These are phyloP conservation scores for Eucalyptus caleyi DNA, from an alignment of 345 rosid genomes.

Conservation along the genomic window DNA sequence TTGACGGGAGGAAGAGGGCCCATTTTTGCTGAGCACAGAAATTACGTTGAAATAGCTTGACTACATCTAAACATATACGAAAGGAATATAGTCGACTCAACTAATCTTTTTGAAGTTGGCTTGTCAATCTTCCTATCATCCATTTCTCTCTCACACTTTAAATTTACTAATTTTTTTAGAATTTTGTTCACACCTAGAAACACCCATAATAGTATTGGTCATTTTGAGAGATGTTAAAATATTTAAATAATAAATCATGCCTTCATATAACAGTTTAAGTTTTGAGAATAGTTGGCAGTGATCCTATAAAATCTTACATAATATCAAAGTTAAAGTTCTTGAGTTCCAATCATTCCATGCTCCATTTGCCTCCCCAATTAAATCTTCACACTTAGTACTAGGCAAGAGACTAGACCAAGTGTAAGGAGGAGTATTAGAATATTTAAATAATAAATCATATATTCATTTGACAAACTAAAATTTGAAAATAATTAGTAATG, in stretches of 20 bases:
- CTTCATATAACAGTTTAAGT: too few species aligned
- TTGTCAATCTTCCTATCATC: neutral
- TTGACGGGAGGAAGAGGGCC: neutral
- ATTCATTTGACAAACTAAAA: too few species aligned
- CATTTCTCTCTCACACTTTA: neutral
- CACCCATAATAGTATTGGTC: neutral
- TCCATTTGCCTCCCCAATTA: too few species aligned
- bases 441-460: too few species aligned
- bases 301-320: fast-evolving
- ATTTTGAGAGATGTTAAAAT: neutral
- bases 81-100: neutral
- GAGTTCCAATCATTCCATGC: too few species aligned
- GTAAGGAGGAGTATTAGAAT: too few species aligned
- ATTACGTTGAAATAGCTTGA: neutral
- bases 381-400: too few species aligned
- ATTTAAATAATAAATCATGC: too few species aligned
- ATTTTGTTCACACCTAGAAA: fast-evolving
- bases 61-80: neutral
- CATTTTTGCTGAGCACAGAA: neutral
- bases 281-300: fast-evolving
- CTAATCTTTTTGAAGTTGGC: neutral
- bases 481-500: too few species aligned
- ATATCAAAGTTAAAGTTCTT: too few species aligned
- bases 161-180: neutral
- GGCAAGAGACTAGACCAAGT: too few species aligned